Evolutionary conservation across 768 basidiomycete genomes (phyloP).

Genomic region (Xerocomellus amylosporus): DNA sequence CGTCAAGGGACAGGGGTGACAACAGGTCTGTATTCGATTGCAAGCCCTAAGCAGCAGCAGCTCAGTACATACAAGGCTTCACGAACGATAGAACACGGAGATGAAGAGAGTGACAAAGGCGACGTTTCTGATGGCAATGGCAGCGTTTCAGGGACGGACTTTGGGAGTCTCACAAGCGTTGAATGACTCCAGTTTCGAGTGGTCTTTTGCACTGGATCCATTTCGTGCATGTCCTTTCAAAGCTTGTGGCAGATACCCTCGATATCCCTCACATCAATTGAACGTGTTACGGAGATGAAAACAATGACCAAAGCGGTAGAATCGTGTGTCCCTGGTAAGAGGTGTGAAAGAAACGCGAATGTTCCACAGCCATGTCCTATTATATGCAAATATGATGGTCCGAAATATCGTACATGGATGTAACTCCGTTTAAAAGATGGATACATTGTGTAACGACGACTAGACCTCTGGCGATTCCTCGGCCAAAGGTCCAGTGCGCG

Average conservation of each 20-base stretch:
- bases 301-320: background rate
- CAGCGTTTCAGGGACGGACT: constrained; percentile 42
- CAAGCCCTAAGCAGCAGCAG: constrained; percentile 20
- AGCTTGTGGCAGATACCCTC: background rate
- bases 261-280: background rate
- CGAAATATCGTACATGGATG: constrained; percentile 4
- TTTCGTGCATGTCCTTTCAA: constrained; percentile 3
- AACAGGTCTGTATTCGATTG: constrained; percentile 21
- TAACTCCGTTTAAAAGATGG: constrained; percentile 3
- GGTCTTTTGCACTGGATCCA: background rate
- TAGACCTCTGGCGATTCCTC: constrained; percentile 23
- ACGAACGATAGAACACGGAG: constrained; percentile 5
- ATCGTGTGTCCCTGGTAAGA: background rate
- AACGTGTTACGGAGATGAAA: constrained; percentile 4
- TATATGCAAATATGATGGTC: constrained; percentile 10
- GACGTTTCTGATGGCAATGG: constrained; percentile 38
- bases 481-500: constrained; percentile 29
- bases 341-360: background rate
- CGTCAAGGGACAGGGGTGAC: constrained; percentile 32
- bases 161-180: constrained; percentile 52
- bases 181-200: constrained; percentile 30
- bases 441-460: background rate
- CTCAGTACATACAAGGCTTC: constrained; percentile 22
- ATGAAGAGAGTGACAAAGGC: constrained; percentile 24
- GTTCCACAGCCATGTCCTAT: background rate